Base-by-base conservation (phyloP, 768 basidiomycete genomes). In the Dentipellis sp. region DNA sequence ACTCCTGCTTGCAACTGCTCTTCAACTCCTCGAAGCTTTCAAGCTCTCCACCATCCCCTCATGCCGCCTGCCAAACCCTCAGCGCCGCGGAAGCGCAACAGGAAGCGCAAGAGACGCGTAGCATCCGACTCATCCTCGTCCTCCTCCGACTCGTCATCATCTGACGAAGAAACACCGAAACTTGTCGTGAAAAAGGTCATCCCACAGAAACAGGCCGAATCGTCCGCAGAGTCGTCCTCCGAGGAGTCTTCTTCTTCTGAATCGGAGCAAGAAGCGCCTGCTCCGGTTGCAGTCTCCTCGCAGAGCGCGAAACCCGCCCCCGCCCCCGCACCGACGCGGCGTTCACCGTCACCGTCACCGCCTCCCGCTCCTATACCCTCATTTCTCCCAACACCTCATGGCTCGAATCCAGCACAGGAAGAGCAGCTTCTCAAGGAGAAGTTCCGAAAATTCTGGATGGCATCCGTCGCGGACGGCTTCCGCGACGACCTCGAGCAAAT, bases 361-460 rank as follows among this genome's bases (percentile, higher is more conserved):
- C 66, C 67, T 17, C 67, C 70, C 0, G 53, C 59, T 1, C 40
- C 63, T 5, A 71, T 87, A 10, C 86, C 86, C 0, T 72, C 86
- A 1, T 87, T 90, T 63, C 63, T 86, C 11, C 73, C 80, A 3
- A 36, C 57, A 5, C 60, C 61, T 16, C 64, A 63, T 0, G 52
- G 64, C 3, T 68, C 65, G 21, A 69, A 73, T 35, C 64, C 69
- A 6, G 62, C 66, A 12, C 68, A 74, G 48, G 68, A 73, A 34
- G 85, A 91, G 57, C 71, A 77, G 46, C 65, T 67, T 8, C 66
- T 91, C 65, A 84, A 82, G 63, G 80, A 80, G 36, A 79, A 75
- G 46, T 93, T 93, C 67, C 74, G 84, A 55, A 84, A 84, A 67
- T 92, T 93, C 64, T 93, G 91, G 91, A 91, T 93, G 89, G 71